Evolutionary conservation across 2,329 filamentous ascomycete genomes (phyloP), one percentile per base, ranked within the genome.

Genomic region (Colletotrichum sp.): DNA sequence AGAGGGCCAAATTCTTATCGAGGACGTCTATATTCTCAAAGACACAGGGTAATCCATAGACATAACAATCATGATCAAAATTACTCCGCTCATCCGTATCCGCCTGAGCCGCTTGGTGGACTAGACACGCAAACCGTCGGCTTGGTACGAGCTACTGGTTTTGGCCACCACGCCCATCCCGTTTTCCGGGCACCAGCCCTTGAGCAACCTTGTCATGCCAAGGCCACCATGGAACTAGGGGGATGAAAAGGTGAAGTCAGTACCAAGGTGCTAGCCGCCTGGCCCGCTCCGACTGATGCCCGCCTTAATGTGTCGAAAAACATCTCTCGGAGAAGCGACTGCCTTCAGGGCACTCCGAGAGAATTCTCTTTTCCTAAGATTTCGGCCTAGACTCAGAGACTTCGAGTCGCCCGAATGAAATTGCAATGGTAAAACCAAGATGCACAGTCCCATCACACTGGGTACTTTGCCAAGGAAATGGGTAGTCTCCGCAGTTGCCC

Each of bases 21-120:
- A n/a, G 5, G 39, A 44, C 5, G 39, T n/a, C 18, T 7, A 36
- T 36, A 15, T 36, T 36, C 34, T 15, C 13, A 44, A n/a, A 44
- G 39, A 44, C 39, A n/a, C 8, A 44, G 39, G 8, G 18, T n/a
- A 10, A 44, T n/a, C 6, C 39, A n/a, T 44, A n/a, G 18, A 44
- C 39, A n/a, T 18, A 44, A n/a, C 9, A n/a, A 44, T 44, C 8
- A n/a, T n/a, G 6, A n/a, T n/a, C 18, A n/a, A 44, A 6, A 44
- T 0, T n/a, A 10, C 3, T 12, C 39, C 9, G 8, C 39, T 44
- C 5, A n/a, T 9, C 0, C 39, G 9, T 9, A n/a, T 44, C 18
- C 18, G 39, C 39, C 39, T n/a, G 39, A n/a, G 39, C 39, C 39
- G 39, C 39, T n/a, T 44, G 18, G 39, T 44, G 39, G 39, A 44